Base-by-base conservation (phyloP, 495 filamentous ascomycete species). In the Daldinia decipiens region DNA sequence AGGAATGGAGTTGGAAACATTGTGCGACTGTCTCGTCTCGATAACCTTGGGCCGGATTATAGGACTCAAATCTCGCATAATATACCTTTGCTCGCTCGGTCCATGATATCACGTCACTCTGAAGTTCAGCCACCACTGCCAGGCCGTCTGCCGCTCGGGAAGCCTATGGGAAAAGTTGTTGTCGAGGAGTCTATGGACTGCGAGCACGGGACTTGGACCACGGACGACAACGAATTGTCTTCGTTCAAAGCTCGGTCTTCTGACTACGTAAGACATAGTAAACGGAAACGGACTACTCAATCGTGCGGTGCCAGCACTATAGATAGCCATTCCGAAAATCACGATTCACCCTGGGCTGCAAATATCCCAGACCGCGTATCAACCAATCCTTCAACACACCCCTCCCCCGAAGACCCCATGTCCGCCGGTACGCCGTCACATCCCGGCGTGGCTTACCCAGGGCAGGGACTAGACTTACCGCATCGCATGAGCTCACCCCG, bases 41-140 rank as follows among this genome's bases (percentile, higher is more conserved):
- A 66, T 4, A 53, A 31, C 17, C 64, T 75, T 5, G 43, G 52
- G 29, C 55, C 38, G 7, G 59, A 72, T 1, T 45, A 76, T 13
- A 59, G 52, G 1, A 17, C 6, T 43, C n/a, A 39, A 8, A 59
- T 75, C 19, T 58, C 63, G 5, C 77, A 79, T n/a, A 75, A 76
- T 31, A 79, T 84, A 31, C 82, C 82, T 1, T 57, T 83, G 12
- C 67, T 84, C 11, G 79, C 78, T 5, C 77, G 79, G 9, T 77
- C 62, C 29, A 71, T 70, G 4, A 51, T 79, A 5, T 74, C 75
- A 7, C 62, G 70, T 9, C 75, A 81, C 45, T 75, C 74, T 1
- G 36, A 76, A 36, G 59, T 77, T 0, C 72, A 76, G 24, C 74
- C 77, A 4, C 78, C 77, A 5, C 66, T 82, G 7, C 82, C 80